Percentiles rank a stretch among this genome's conserved stretches.
phyloP scores from a whole-genome alignment of 495 filamentous ascomycete species.

The Lophiostoma macrostomum region DNA sequence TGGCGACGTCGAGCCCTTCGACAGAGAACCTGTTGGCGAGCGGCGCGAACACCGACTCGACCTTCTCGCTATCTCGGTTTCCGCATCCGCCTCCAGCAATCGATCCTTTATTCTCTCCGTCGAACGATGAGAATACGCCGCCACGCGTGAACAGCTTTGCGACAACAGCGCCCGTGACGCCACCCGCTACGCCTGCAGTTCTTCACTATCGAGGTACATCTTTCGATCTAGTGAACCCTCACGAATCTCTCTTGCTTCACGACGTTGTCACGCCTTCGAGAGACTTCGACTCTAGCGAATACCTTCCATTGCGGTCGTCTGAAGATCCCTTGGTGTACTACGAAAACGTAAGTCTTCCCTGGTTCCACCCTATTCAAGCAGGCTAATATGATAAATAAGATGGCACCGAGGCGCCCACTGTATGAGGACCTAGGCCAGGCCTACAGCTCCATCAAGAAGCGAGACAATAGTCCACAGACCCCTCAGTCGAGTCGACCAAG shows the following conservation, averaged over 20 bases:
- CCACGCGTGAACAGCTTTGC: slow-evolving; percentile 18
- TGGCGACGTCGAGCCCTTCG: slow-evolving; percentile 16
- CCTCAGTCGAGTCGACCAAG: neutral
- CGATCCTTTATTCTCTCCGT: slow-evolving; percentile 18
- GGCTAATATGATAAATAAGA: neutral
- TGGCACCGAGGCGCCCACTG: slow-evolving; percentile 18
- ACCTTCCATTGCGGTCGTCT: slow-evolving; percentile 21
- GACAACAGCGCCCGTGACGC: slow-evolving; percentile 25
- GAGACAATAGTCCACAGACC: neutral
- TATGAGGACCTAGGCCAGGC: slow-evolving; percentile 24
- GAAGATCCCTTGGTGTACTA: slow-evolving; percentile 1
- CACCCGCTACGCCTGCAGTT: slow-evolving; percentile 31
- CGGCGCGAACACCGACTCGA: slow-evolving; percentile 18
- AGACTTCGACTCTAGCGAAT: slow-evolving; percentile 32
- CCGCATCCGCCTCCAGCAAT: slow-evolving; percentile 24
- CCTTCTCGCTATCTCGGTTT: slow-evolving; percentile 32
- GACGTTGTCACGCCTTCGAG: slow-evolving; percentile 34
- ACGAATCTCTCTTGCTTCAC: slow-evolving; percentile 31
- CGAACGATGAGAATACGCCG: slow-evolving; percentile 10
- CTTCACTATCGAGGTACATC: slow-evolving; percentile 37
- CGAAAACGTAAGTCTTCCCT: slow-evolving; percentile 4
- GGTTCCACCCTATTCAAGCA: neutral
- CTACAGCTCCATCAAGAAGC: slow-evolving; percentile 17
- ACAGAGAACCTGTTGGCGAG: slow-evolving; percentile 5
- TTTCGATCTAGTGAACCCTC: slow-evolving; percentile 39